These are phyloP conservation scores for Cladophialophora carrionii DNA, from an alignment of 2,329 filamentous ascomycete genomes.

Conservation along the genomic window DNA sequence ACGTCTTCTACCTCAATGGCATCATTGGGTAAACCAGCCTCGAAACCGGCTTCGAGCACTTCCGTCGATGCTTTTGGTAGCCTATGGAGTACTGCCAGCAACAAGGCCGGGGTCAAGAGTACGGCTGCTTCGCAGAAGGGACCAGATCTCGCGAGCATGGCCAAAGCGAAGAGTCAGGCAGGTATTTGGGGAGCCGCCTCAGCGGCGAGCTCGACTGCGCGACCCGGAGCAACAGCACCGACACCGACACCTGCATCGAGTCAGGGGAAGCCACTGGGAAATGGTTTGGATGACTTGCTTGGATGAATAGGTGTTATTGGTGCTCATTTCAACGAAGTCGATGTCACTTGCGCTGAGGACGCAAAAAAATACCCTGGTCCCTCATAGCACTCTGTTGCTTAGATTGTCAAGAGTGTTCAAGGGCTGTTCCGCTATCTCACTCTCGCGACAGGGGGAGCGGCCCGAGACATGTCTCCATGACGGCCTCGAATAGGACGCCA, in stretches of 20 bases:
- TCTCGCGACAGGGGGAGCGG: background rate
- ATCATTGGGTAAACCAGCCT: slow-evolving; percentile 53
- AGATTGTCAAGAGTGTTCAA: background rate
- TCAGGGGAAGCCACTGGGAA: slow-evolving; percentile 42
- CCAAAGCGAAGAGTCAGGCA: slow-evolving; percentile 95
- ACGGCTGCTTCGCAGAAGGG: slow-evolving; percentile 69
- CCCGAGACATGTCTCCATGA: background rate
- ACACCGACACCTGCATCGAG: slow-evolving; percentile 44
- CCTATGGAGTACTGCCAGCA: slow-evolving; percentile 72
- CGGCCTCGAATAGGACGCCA: background rate
- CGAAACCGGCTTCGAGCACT: slow-evolving; percentile 52
- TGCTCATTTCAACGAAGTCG: background rate
- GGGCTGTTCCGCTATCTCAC: background rate
- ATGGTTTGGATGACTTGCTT: slow-evolving; percentile 52
- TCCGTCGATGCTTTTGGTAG: slow-evolving; percentile 87
- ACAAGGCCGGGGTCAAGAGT: slow-evolving; percentile 70
- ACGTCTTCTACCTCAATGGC: slow-evolving; percentile 46
- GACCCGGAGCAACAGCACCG: slow-evolving; percentile 49
- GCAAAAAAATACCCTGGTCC: background rate
- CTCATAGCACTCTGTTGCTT: slow-evolving; percentile 1
- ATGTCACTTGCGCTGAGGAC: background rate
- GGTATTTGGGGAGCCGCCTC: slow-evolving; percentile 86
- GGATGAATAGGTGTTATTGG: slow-evolving; percentile 41
- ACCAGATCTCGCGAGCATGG: slow-evolving; percentile 86
- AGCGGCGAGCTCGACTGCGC: slow-evolving; percentile 52